These are phyloP conservation scores for Leccinum rimulosum DNA, from an alignment of 768 basidiomycete species.

Conservation along the genomic window DNA sequence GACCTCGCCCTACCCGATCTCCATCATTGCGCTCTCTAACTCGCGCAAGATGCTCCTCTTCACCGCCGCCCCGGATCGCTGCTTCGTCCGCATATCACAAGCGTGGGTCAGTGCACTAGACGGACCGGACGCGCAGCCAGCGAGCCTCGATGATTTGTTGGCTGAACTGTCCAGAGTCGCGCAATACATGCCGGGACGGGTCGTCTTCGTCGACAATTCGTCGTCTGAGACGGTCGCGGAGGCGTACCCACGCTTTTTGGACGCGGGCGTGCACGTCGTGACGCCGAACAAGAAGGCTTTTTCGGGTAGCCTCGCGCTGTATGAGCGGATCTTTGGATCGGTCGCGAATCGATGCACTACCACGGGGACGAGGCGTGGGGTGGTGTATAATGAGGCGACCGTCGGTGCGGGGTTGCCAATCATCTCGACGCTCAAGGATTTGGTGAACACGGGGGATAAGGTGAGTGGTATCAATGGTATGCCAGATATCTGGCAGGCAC, in stretches of 20 bases:
- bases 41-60: conserved; percentile 60
- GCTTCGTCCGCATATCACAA: not conserved
- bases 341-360: conserved; percentile 8
- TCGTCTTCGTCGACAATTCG: conserved; percentile 88
- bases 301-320: conserved; percentile 68
- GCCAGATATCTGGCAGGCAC: not conserved
- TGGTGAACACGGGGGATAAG: conserved; percentile 91
- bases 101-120: conserved; percentile 50
- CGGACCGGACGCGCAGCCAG: conserved; percentile 30
- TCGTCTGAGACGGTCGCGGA: conserved; percentile 79
- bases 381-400: conserved; percentile 83
- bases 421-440: conserved; percentile 86
- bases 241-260: conserved; percentile 78
- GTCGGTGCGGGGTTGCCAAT: conserved; percentile 96
- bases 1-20: conserved; percentile 54
- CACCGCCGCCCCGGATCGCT: conserved; percentile 31
- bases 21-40: conserved; percentile 66
- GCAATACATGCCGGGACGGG: conserved; percentile 42
- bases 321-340: conserved; percentile 61
- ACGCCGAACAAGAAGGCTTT: conserved; percentile 99
- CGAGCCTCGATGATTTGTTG: conserved; percentile 39
- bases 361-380: conserved; percentile 37
- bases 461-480: conserved; percentile 35
- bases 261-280: conserved; percentile 78
- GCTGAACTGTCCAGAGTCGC: conserved; percentile 46